Evolutionary conservation across 2,329 filamentous ascomycete genomes (phyloP).

Genomic region (Pyrenophora graminea): DNA sequence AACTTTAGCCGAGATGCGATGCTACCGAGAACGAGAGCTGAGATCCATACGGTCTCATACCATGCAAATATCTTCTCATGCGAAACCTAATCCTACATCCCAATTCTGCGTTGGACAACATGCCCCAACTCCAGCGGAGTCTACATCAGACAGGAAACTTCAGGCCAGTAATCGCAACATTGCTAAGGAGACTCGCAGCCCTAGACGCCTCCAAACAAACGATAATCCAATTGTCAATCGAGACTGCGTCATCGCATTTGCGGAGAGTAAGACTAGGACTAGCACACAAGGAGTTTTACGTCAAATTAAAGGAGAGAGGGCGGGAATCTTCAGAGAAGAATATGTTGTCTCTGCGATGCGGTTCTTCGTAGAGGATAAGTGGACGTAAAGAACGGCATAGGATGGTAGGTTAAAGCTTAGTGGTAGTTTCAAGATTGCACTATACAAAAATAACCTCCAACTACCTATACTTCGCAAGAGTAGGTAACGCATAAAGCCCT

Average conservation of each 20-base stretch:
- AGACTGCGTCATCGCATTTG: constrained; percentile 44
- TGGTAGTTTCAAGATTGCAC: too few species aligned
- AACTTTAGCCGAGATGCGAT: constrained; percentile 13
- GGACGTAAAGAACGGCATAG: too few species aligned
- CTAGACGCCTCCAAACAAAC: constrained; percentile 28
- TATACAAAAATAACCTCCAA: too few species aligned
- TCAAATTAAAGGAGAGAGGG: constrained; percentile 46
- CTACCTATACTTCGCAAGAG: too few species aligned
- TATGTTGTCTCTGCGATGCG: constrained; percentile 49
- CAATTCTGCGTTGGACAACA: not conserved
- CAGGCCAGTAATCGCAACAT: constrained; percentile 2
- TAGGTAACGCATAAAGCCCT: too few species aligned
- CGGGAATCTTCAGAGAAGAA: constrained; percentile 49
- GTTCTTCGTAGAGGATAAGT: constrained; percentile 40
- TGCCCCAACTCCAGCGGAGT: not conserved
- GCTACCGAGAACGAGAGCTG: constrained; percentile 4
- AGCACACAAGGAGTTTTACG: constrained; percentile 36
- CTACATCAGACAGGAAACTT: constrained; percentile 15
- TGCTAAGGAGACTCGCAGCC: constrained; percentile 10
- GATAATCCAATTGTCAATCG: constrained; percentile 36
- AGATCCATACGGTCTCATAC: not conserved
- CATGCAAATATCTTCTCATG: not conserved
- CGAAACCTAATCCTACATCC: not conserved
- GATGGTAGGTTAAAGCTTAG: too few species aligned
- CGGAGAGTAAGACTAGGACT: constrained; percentile 24